Base-by-base conservation (phyloP, 768 basidiomycete genomes). In the Artomyces pyxidatus region DNA sequence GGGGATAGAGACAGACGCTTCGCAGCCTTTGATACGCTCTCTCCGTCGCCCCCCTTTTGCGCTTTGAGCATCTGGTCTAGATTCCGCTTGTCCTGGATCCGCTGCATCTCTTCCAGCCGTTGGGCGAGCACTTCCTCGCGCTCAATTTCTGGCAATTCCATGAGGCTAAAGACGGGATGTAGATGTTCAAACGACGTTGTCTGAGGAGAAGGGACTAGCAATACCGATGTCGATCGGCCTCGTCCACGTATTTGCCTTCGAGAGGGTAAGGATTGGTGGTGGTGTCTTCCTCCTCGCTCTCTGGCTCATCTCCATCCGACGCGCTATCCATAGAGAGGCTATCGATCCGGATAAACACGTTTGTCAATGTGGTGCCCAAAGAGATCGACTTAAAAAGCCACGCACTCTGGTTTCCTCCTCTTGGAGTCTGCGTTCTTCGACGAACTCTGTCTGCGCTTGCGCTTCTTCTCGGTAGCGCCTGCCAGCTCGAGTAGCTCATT, bases 231-330 rank as follows among this genome's bases (percentile, higher is more conserved):
- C 85, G 78, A 65, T 97, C 95, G 11, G 71, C 75, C 58, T 91
- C 90, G 60, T 96, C 83, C 50, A 76, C 77, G 61, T 88, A 98
- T 65, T 90, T 89, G 43, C 90, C 92, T 59, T 98, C 95, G 11
- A 96, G 69, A 0, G 92, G 94, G 62, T 90, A 98, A 3, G 82
- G 83, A 56, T 89, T 84, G 11, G 64, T 61, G 4, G 72, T 74
- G 29, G 60, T 57, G 26, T 75, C 76, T 48, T 77, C 78, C 45
- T 71, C 73, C 57, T 87, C 85, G 51, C 79, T 83, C 58, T 87
- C 85, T 10, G 75, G 73, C 19, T 67, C 75, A 35, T 73, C 69
- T 2, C 50, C 55, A 28, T 76, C 80, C 16, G 82, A 80, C 28
- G 77, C 76, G n/a, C n/a, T n/a, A n/a, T n/a, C n/a, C n/a, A n/a